Evolutionary conservation across 2,329 filamentous ascomycete species (phyloP).

Genomic region (Didymellaceae sp.): DNA sequence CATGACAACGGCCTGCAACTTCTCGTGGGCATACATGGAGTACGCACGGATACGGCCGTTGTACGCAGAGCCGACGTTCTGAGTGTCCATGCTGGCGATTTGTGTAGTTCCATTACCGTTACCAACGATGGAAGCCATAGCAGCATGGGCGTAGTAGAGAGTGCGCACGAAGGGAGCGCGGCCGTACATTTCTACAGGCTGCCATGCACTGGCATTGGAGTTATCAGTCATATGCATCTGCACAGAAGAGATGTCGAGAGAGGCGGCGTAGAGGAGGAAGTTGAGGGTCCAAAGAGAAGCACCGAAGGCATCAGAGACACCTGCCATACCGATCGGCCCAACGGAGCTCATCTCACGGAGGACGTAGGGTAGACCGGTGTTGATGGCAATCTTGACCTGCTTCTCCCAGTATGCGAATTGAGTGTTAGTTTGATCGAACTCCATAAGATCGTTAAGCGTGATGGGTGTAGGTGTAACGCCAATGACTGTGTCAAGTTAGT

Average conservation of each 20-base stretch:
- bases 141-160: slow-evolving; percentile 59
- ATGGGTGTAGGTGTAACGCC: slow-evolving; percentile 54
- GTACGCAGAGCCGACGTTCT: slow-evolving; percentile 46
- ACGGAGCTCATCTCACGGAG: slow-evolving; percentile 60
- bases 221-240: slow-evolving; percentile 63
- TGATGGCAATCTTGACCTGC: slow-evolving; percentile 52
- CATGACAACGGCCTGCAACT: slow-evolving; percentile 53
- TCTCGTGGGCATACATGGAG: slow-evolving; percentile 53
- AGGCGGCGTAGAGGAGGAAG: slow-evolving; percentile 59
- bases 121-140: slow-evolving; percentile 59
- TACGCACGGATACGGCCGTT: slow-evolving; percentile 54
- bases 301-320: slow-evolving; percentile 58
- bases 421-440: slow-evolving; percentile 54
- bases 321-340: slow-evolving; percentile 56
- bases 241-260: slow-evolving; percentile 56
- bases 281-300: slow-evolving; percentile 61
- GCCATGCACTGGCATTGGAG: slow-evolving; percentile 59
- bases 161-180: slow-evolving; percentile 55
- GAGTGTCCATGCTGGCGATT: slow-evolving; percentile 47
- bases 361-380: slow-evolving; percentile 55
- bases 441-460: slow-evolving; percentile 55
- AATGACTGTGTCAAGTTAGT: slow-evolving; percentile 47
- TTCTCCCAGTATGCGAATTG: slow-evolving; percentile 57
- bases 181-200: slow-evolving; percentile 52
- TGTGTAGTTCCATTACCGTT: slow-evolving; percentile 55